These are phyloP conservation scores for Aspergillus pseudonomiae DNA, from an alignment of 2,329 filamentous ascomycete genomes.

Conservation along the genomic window DNA sequence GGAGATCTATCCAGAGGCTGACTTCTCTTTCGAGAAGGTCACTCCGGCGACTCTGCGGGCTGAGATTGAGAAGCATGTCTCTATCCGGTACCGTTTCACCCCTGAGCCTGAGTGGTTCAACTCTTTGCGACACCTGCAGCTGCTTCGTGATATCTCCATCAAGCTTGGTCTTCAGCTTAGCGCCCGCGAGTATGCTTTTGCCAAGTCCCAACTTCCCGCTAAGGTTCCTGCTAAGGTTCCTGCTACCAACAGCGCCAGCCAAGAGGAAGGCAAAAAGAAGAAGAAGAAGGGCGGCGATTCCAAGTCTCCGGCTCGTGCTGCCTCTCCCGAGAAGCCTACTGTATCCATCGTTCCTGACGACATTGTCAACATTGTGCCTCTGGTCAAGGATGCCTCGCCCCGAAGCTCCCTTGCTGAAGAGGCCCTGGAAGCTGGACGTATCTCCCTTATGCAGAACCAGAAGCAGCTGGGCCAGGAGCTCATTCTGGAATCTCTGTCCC, in stretches of 20 bases:
- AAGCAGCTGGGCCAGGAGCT: constrained; percentile 95
- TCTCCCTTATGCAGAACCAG: constrained; percentile 94
- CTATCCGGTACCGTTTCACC: constrained; percentile 74
- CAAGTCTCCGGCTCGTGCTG: constrained; percentile 48
- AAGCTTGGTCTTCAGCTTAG: constrained; percentile 89
- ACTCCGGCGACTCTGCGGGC: constrained; percentile 72
- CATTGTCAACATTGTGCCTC: constrained; percentile 86
- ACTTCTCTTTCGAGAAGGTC: constrained; percentile 77
- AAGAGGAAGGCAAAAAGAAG: constrained; percentile 58
- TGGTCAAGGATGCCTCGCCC: constrained; percentile 92
- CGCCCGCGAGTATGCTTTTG: constrained; percentile 75
- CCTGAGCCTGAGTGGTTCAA: constrained; percentile 70
- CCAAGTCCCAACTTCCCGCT: constrained; percentile 43
- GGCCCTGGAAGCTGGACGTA: constrained; percentile 90
- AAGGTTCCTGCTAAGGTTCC: constrained; percentile 41
- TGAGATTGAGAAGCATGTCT: constrained; percentile 72
- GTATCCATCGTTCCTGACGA: constrained; percentile 80
- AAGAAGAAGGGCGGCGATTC: constrained; percentile 60
- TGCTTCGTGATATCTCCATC: constrained; percentile 84
- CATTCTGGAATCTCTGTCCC: constrained; percentile 88
- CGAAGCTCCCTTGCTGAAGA: constrained; percentile 91
- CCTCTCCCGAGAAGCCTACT: constrained; percentile 50
- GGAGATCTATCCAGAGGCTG: constrained; percentile 76
- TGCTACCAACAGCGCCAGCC: constrained; percentile 41
- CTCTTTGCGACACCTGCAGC: constrained; percentile 72